Base-by-base conservation (phyloP, 1,139 yeast species). In the Geotrichum klebahnii region DNA sequence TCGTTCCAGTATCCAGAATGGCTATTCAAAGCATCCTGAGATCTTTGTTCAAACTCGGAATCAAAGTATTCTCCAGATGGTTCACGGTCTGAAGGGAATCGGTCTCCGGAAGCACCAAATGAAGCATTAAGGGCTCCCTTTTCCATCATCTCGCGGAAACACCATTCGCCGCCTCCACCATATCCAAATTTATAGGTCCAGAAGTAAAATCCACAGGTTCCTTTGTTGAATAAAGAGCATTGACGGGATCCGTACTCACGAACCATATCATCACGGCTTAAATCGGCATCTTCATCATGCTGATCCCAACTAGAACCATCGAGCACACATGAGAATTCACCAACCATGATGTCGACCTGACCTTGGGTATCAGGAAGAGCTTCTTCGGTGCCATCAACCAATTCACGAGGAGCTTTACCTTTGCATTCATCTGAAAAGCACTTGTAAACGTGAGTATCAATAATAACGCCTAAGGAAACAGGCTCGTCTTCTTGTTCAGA, bases 161-260 rank as follows among this genome's bases (percentile, higher is more conserved):
- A 97, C 97, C 97, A 90, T 68, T 88, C 96, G 8, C 97, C 97
- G 34, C 97, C 97, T 61, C 83, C 84, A 1, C 97, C 97, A 50
- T 81, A 76, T 63, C 84, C 80, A 63, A 89, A 90, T 66, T 87
- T 87, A 65, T 71, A 84, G 1, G 96, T 86, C 97, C 97, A 90
- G 68, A 90, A 90, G 66, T 76, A 89, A 48, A 78, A 75, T 0
- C 97, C 97, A 50, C 79, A 76, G 0, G 90, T 81, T 44, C 84
- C 69, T 40, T 75, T 61, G 9, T 63, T 61, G 59, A 84, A 77
- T 2, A 77, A 55, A 2, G 67, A 61, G 1, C 64, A 59, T 63
- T 81, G 79, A 26, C 62, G 66, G 26, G 63, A 65, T 6, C 79
- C 80, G 57, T 64, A 77, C 37, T 48, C 57, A 24, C 22, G 64